Base-by-base conservation (phyloP, 1,284 basidiomycete species). In the Malassezia yamatoensis region DNA sequence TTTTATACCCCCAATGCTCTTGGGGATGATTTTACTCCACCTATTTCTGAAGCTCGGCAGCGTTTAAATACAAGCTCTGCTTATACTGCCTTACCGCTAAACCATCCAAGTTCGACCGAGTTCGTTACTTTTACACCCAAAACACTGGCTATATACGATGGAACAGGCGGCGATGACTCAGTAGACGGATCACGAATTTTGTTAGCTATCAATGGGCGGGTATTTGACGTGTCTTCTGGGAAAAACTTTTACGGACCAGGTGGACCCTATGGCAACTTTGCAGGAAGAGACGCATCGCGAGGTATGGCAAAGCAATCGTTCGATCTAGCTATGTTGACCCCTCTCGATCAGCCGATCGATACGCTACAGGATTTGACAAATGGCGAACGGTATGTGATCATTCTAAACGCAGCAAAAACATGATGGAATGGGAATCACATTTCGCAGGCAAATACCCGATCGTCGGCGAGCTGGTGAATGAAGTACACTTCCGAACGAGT, bases 231-330 rank as follows among this genome's bases (percentile, higher is more conserved):
- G 34, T 86, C 87, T 0, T 81, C 82, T 12, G 90, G 90, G 33
- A 80, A 83, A 66, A 86, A 82, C 70, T 96, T 96, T 77, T 94
- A 96, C 74, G 90, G 90, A 0, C 90, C 90, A 16, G 84, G 85
- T 66, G 90, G 90, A 0, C 89, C 90, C 81, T 96, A 96, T 70
- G 90, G 90, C 33, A 94, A 94, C 77, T 94, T 96, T 79, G 90
- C 90, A 2, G 90, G 90, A 3, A 79, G 89, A 49, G 90, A 96
- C 77, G 90, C 90, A 0, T 90, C 87, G 9, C 79, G 90, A 43
- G 90, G 90, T 11, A 93, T 94, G 90, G 90, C 90, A 8, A 94
- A 91, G 76, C 90, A 96, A 77, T 90, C 88, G 4, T 96, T 96
- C 65, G 90, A 91, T 65, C 46, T 80, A 29, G 90, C 90, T 40